Conservation (phyloP, 805 yeast species). For the Starmerella bombi region DNA sequence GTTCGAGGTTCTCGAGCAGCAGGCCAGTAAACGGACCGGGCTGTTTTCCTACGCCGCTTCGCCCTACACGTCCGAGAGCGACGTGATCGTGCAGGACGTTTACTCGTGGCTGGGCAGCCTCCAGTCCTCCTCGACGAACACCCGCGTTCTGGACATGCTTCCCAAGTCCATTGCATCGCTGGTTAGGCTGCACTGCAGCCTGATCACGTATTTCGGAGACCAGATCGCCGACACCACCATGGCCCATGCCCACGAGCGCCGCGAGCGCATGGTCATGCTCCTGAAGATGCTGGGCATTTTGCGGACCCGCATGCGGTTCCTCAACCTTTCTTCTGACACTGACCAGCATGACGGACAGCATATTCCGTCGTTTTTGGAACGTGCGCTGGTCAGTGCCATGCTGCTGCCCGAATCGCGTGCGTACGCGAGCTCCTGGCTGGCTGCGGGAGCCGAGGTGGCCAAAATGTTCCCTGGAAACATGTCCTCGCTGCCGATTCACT, state of each 20-base stretch:
- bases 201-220: slow-evolving; percentile 47
- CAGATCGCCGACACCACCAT: slow-evolving; percentile 55
- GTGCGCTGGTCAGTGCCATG: slow-evolving; percentile 60
- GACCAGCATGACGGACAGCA: slow-evolving; percentile 18
- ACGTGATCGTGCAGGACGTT: slow-evolving; percentile 50
- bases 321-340: slow-evolving; percentile 36
- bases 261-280: slow-evolving; percentile 54
- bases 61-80: slow-evolving; percentile 35
- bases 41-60: slow-evolving; percentile 43
- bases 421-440: slow-evolving; percentile 56
- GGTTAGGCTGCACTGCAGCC: slow-evolving; percentile 51
- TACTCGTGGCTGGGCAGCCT: slow-evolving; percentile 57
- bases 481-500: neutral
- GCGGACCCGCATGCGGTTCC: slow-evolving; percentile 50
- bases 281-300: slow-evolving; percentile 52
- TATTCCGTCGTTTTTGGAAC: slow-evolving; percentile 76
- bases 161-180: slow-evolving; percentile 60
- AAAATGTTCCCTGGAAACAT: slow-evolving; percentile 11
- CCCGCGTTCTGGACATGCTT: slow-evolving; percentile 36
- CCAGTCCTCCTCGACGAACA: slow-evolving; percentile 29
- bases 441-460: slow-evolving; percentile 35
- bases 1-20: slow-evolving; percentile 59
- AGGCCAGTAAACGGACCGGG: slow-evolving; percentile 45
- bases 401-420: slow-evolving; percentile 68
- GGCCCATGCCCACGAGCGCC: slow-evolving; percentile 38